These are phyloP conservation scores for Arthrobotrys sphaeroides DNA, from an alignment of 2,329 filamentous ascomycete species.

Conservation along the genomic window DNA sequence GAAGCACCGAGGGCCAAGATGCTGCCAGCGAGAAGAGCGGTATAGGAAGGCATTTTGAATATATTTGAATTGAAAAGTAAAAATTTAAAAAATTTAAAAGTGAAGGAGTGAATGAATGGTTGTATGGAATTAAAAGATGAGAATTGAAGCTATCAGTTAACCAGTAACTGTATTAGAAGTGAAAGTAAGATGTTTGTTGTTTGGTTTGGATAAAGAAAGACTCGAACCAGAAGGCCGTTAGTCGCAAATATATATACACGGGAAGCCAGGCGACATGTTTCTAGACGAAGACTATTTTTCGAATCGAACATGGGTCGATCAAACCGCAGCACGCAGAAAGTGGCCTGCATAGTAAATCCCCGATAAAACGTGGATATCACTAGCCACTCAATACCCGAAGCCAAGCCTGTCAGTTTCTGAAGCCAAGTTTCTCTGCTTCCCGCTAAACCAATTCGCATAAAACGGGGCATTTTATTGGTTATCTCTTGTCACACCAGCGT, in stretches of 20 bases:
- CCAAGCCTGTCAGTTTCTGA: neutral
- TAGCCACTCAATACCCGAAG: neutral
- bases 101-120: neutral
- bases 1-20: slow-evolving; percentile 4
- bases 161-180: slow-evolving; percentile 12
- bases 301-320: neutral
- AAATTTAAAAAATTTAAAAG: neutral
- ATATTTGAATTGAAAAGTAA: neutral
- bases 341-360: neutral
- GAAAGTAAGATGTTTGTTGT: slow-evolving; percentile 1
- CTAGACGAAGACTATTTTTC: neutral
- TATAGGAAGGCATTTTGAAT: slow-evolving; percentile 6
- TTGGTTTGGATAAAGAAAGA: neutral
- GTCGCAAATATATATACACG: slow-evolving; percentile 1
- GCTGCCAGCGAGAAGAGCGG: neutral
- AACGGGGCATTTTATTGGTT: neutral
- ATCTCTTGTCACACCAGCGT: slow-evolving; percentile 5
- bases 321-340: slow-evolving; percentile 8
- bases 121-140: neutral
- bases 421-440: neutral
- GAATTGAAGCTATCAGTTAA: neutral
- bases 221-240: neutral
- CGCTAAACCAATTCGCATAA: neutral
- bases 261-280: neutral
- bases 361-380: slow-evolving; percentile 19